Evolutionary conservation across 2,329 filamentous ascomycete genomes (phyloP).

Genomic region (Lachnellula occidentalis): DNA sequence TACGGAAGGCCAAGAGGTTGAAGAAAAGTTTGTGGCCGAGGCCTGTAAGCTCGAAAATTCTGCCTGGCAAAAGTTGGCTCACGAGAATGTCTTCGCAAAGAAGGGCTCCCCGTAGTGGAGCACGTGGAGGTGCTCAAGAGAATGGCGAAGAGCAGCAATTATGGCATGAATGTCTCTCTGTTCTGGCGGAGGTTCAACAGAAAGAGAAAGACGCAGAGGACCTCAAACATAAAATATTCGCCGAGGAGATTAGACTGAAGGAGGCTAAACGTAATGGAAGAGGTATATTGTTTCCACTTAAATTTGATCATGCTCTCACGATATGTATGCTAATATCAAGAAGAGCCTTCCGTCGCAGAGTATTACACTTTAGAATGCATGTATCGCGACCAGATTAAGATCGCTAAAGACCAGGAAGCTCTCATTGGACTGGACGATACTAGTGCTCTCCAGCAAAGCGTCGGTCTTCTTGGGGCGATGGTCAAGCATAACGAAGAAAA

Average conservation of each 20-base stretch:
- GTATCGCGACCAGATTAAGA: slow-evolving; percentile 28
- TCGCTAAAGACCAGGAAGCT: slow-evolving; percentile 24
- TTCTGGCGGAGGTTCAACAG: neutral
- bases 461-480: slow-evolving; percentile 18
- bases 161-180: slow-evolving; percentile 5
- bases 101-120: slow-evolving; percentile 7
- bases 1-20: neutral
- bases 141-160: slow-evolving; percentile 9
- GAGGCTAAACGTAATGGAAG: neutral
- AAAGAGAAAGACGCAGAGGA: slow-evolving; percentile 6
- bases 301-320: too few relatives aligned
- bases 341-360: slow-evolving; percentile 23
- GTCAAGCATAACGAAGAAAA: slow-evolving; percentile 22
- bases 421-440: slow-evolving; percentile 7
- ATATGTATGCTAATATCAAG: slow-evolving; percentile 1
- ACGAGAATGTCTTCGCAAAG: slow-evolving; percentile 7
- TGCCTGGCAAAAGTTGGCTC: too few relatives aligned
- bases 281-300: neutral
- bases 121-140: slow-evolving; percentile 7
- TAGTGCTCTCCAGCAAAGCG: slow-evolving; percentile 7
- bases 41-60: neutral
- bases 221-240: slow-evolving; percentile 8
- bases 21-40: neutral
- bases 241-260: slow-evolving; percentile 5
- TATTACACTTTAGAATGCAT: slow-evolving; percentile 19